Conservation (phyloP, 2,329 filamentous ascomycete genomes). For the Samsoniella hepiali region DNA sequence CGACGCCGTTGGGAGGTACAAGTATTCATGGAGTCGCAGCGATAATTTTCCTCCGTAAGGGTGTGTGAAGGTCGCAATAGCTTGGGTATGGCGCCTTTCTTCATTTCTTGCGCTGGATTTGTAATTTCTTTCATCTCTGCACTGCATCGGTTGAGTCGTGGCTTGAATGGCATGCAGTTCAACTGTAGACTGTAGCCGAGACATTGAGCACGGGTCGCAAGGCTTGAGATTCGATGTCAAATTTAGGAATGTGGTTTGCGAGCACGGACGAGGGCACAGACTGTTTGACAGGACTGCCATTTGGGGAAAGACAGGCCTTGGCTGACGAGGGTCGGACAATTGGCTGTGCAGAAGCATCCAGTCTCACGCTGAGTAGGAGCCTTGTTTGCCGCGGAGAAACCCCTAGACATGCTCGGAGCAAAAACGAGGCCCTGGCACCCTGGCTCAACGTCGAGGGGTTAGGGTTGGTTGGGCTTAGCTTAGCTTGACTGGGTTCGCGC, state of each 20-base stretch:
- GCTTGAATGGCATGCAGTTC: constrained; percentile 10
- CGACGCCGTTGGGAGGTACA: neutral
- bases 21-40: neutral
- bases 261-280: constrained; percentile 15
- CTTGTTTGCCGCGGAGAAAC: neutral
- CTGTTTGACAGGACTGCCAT: constrained; percentile 10
- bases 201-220: constrained; percentile 9
- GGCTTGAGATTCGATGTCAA: constrained; percentile 14
- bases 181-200: constrained; percentile 11
- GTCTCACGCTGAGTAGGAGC: neutral
- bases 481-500: neutral
- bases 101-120: neutral
- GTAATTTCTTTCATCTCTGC: neutral
- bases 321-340: neutral
- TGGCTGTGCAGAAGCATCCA: neutral
- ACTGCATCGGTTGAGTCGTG: neutral
- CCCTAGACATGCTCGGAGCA: neutral
- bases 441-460: neutral
- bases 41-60: neutral
- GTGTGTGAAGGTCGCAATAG: neutral
- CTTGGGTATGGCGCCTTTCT: neutral
- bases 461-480: constrained; percentile 5
- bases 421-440: neutral
- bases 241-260: constrained; percentile 13
- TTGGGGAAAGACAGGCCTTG: neutral